phyloP scores from a whole-genome alignment of 164 flowering plant species.

The Euptelea pleiosperma region DNA sequence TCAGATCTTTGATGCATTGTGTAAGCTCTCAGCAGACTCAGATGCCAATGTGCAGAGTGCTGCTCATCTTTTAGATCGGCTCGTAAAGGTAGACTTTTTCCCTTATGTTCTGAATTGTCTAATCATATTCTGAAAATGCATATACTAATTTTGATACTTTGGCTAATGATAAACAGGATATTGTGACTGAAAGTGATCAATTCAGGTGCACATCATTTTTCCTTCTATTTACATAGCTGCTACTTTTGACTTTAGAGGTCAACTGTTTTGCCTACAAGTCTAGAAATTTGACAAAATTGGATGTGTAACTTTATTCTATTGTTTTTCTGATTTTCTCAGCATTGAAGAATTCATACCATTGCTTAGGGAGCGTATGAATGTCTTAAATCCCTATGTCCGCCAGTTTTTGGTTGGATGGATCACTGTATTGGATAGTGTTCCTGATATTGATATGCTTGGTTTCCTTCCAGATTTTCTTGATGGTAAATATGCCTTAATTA shows the following conservation, averaged over 20 bases:
- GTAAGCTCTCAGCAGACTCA: slow-evolving; percentile 95
- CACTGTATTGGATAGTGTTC: slow-evolving; percentile 96
- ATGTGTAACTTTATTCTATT: slow-evolving; percentile 5
- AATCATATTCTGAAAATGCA: background rate
- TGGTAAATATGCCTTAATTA: slow-evolving; percentile 47
- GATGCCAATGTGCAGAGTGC: slow-evolving; percentile 99
- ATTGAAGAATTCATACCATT: slow-evolving; percentile 97
- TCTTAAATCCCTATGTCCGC: slow-evolving; percentile 85
- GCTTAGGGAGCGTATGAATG: slow-evolving; percentile 95
- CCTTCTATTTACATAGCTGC: slow-evolving; percentile 5
- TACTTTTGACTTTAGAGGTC: slow-evolving; percentile 6
- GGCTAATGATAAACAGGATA: slow-evolving; percentile 59
- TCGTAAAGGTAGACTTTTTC: slow-evolving; percentile 65
- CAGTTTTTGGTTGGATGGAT: slow-evolving; percentile 99
- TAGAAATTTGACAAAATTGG: background rate
- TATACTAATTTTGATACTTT: slow-evolving; percentile 2
- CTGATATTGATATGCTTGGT: slow-evolving; percentile 98
- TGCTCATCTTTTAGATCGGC: slow-evolving; percentile 95
- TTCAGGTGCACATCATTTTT: slow-evolving; percentile 69
- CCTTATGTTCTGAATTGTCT: background rate
- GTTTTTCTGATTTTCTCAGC: slow-evolving; percentile 39
- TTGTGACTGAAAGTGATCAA: slow-evolving; percentile 97
- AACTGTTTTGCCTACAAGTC: background rate
- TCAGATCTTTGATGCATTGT: slow-evolving; percentile 92
- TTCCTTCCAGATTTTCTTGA: slow-evolving; percentile 99